These are phyloP conservation scores for Podospora pseudocomata DNA, from an alignment of 495 filamentous ascomycete genomes.

Conservation along the genomic window DNA sequence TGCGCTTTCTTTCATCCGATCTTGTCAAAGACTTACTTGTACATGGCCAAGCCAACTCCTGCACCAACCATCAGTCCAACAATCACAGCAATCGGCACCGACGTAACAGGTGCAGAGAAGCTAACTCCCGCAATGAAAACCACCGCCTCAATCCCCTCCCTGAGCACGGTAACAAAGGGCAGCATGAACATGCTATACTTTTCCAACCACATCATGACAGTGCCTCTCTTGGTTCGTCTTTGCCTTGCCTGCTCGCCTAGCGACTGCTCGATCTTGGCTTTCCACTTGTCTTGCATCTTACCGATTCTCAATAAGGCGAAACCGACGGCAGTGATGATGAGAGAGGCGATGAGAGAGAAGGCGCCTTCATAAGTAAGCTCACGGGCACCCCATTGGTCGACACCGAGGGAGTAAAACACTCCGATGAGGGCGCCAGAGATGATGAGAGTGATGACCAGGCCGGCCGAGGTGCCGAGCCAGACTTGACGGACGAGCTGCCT, in stretches of 20 bases:
- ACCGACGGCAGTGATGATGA: conserved; percentile 79
- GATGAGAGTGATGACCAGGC: conserved; percentile 62
- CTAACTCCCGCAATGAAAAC: conserved; percentile 80
- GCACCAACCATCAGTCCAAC: conserved; percentile 61
- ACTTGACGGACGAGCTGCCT: conserved; percentile 73
- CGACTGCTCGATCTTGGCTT: conserved; percentile 65
- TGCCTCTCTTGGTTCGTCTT: conserved; percentile 20
- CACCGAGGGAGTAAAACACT: conserved; percentile 69
- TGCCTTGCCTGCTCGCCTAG: conserved; percentile 50
- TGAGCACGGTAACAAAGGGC: conserved; percentile 77
- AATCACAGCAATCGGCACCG: conserved; percentile 72
- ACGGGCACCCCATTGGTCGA: conserved; percentile 58
- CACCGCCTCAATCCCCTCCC: conserved; percentile 78
- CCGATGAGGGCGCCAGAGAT: conserved; percentile 74
- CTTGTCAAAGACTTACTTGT: conserved; percentile 56
- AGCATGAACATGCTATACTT: conserved; percentile 80
- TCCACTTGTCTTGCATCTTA: conserved; percentile 85
- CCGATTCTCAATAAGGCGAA: conserved; percentile 74
- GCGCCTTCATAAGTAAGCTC: conserved; percentile 79
- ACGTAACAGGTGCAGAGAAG: conserved; percentile 64
- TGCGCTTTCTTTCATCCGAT: background rate
- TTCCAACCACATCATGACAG: conserved; percentile 62
- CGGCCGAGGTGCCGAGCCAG: conserved; percentile 63
- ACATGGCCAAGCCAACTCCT: conserved; percentile 66
- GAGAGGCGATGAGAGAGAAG: conserved; percentile 63